phyloP scores from a whole-genome alignment of 2,329 filamentous ascomycete genomes.

The Pseudogymnoascus sp. region DNA sequence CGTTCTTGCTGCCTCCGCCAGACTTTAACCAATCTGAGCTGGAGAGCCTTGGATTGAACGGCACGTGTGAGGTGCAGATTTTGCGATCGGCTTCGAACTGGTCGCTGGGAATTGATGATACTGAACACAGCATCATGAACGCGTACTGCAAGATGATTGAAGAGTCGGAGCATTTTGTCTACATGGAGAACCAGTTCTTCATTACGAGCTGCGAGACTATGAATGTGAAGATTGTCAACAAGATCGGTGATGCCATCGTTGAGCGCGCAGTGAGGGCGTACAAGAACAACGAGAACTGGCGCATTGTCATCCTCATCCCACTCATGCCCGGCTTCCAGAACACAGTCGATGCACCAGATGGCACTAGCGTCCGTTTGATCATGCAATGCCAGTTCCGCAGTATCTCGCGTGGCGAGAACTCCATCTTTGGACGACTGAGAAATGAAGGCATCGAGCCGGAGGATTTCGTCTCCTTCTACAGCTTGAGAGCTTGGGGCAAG shows the following conservation, averaged over 20 bases:
- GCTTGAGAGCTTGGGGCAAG: conserved; percentile 82
- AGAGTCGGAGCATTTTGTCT: conserved; percentile 92
- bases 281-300: conserved; percentile 80
- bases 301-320: conserved; percentile 81
- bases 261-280: conserved; percentile 82
- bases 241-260: conserved; percentile 88
- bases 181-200: conserved; percentile 99
- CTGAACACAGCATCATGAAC: conserved; percentile 91
- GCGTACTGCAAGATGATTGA: conserved; percentile 93
- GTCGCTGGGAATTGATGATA: conserved; percentile 83
- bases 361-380: conserved; percentile 87
- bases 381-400: conserved; percentile 96
- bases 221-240: conserved; percentile 80
- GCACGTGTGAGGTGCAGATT: conserved; percentile 95
- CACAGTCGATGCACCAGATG: conserved; percentile 87
- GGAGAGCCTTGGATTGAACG: conserved; percentile 77
- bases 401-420: conserved; percentile 85
- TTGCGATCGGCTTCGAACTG: conserved; percentile 82
- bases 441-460: conserved; percentile 80
- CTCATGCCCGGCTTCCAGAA: conserved; percentile 99
- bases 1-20: conserved; percentile 85
- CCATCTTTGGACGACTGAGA: conserved; percentile 80
- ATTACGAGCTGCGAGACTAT: conserved; percentile 87
- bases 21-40: conserved; percentile 84
- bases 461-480: conserved; percentile 93